Conservation (phyloP, 257 asterid species). For the Phtheirospermum japonicum region DNA sequence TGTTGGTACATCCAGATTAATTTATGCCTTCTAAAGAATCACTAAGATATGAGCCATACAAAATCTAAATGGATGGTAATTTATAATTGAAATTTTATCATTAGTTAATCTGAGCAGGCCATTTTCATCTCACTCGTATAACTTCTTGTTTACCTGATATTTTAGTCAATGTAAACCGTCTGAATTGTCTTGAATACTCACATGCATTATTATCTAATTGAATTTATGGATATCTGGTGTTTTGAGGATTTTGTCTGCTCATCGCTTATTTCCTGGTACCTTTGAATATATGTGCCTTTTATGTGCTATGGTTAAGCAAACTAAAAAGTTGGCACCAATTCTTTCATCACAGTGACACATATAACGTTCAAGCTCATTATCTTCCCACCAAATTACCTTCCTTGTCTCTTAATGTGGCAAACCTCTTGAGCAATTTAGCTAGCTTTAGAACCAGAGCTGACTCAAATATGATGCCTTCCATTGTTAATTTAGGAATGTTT, state of each 20-base stretch:
- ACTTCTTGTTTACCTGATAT: neutral
- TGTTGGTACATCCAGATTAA: too few relatives aligned
- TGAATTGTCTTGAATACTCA: neutral
- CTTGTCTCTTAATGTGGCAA: too few relatives aligned
- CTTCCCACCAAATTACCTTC: too few relatives aligned
- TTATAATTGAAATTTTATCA: neutral
- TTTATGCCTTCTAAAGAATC: too few relatives aligned
- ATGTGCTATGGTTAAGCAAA: too few relatives aligned
- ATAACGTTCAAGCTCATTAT: too few relatives aligned
- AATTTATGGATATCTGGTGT: neutral
- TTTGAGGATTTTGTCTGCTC: neutral
- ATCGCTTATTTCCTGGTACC: neutral
- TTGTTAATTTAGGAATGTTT: neutral
- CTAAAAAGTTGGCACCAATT: too few relatives aligned
- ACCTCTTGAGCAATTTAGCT: too few relatives aligned
- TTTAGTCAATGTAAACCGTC: neutral
- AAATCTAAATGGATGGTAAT: neutral
- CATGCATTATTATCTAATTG: neutral
- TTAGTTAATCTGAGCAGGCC: slow-evolving; percentile 2
- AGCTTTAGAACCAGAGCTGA: slow-evolving; percentile 21
- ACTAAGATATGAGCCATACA: neutral
- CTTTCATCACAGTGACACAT: too few relatives aligned
- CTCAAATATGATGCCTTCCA: neutral
- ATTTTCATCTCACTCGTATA: neutral
- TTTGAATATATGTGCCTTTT: too few relatives aligned